Base-by-base conservation (phyloP, 345 rosid genomes). In the Sisymbrium irio region DNA sequence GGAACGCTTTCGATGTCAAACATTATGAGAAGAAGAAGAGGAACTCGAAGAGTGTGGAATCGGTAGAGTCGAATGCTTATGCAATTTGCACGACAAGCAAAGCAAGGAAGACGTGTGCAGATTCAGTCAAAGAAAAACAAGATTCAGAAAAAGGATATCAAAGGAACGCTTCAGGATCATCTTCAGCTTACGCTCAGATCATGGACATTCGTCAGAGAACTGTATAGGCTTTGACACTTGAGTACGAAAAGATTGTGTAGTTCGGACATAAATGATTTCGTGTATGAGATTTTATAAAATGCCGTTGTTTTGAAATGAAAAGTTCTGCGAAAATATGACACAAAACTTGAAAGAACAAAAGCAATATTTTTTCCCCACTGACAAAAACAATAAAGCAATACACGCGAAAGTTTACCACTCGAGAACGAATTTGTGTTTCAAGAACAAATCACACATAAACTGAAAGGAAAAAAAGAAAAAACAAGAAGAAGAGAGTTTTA, bases 81-180 rank as follows among this genome's bases (percentile, higher is more conserved):
- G 19, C 50, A 1, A n/a, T 32, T 40, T 57, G 22, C 42, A 8
- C 37, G 36, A 32, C 18, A 39, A 36, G 46, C 37, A 15, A 45
- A 32, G 62, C 22, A 41, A 82, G 75, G 67, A 88, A 82, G 81
- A 80, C 85, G 19, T 86, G 86, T 84, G 81, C 84, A 7, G 89
- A 88, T 32, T 82, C 82, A 63, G 86, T 67, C 55, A 89, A 86
- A 79, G 94, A 84, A 68, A 85, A 83, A 25, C 86, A 86, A 65
- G 35, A 66, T 27, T 41, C 15, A 18, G 63, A 65, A 41, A 61
- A 47, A 63, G 39, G n/a, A 44, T 51, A 39, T 62, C 41, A 62
- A 22, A 18, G 41, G 22, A 49, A 28, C 22, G 68, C 7, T 74
- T 59, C 78, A 47, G 62, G 45, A 47, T n/a, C 65, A 42, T 65